These are phyloP conservation scores for Pisolithus orientalis DNA, from an alignment of 768 basidiomycete genomes.

Conservation along the genomic window DNA sequence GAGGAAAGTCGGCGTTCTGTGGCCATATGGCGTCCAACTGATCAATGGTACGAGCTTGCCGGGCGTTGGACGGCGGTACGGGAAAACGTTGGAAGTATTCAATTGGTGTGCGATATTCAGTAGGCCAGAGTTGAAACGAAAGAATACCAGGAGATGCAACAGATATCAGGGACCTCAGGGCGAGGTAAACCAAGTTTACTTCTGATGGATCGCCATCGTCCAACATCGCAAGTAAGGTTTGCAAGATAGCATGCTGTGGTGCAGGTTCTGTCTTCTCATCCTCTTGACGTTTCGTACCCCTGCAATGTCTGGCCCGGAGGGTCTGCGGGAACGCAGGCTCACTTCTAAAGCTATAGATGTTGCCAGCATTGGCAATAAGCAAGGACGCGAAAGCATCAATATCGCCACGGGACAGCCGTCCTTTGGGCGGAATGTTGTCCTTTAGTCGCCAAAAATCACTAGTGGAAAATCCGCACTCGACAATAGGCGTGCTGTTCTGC, in stretches of 20 bases:
- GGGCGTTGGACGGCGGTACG: slow-evolving; percentile 25
- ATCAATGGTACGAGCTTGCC: slow-evolving; percentile 31
- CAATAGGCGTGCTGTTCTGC: slow-evolving; percentile 34
- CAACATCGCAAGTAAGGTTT: slow-evolving; percentile 53
- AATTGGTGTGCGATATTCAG: slow-evolving; percentile 40
- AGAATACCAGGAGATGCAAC: slow-evolving; percentile 27
- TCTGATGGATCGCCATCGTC: slow-evolving; percentile 42
- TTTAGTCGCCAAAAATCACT: slow-evolving; percentile 83
- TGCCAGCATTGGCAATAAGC: slow-evolving; percentile 52
- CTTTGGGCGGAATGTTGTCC: slow-evolving; percentile 55
- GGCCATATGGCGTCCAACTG: slow-evolving; percentile 31
- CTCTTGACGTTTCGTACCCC: slow-evolving; percentile 9
- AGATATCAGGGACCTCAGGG: slow-evolving; percentile 54
- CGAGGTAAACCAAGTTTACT: slow-evolving; percentile 54
- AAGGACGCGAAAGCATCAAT: slow-evolving; percentile 67
- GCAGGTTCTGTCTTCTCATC: slow-evolving; percentile 16
- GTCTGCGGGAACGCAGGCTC: slow-evolving; percentile 41
- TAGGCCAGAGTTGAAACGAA: slow-evolving; percentile 27
- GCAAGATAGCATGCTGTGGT: slow-evolving; percentile 46
- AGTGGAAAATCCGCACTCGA: slow-evolving; percentile 42
- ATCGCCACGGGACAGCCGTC: slow-evolving; percentile 58
- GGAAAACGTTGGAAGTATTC: slow-evolving; percentile 44
- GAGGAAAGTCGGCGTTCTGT: slow-evolving; percentile 42
- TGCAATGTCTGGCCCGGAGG: slow-evolving; percentile 33
- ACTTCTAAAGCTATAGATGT: slow-evolving; percentile 53